phyloP scores from a whole-genome alignment of 2,329 filamentous ascomycete genomes.

The Falciphora oryzae region DNA sequence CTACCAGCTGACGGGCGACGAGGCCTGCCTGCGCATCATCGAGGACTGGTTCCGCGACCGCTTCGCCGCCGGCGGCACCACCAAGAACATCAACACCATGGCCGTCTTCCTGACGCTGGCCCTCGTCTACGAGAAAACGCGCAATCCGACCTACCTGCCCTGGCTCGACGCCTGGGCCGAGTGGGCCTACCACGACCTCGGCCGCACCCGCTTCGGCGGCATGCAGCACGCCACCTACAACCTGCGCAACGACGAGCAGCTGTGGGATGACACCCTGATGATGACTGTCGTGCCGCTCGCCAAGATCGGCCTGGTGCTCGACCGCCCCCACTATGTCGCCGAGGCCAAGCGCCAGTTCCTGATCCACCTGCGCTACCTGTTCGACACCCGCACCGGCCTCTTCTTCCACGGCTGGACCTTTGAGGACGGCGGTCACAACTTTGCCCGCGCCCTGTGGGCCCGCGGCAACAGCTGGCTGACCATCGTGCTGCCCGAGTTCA shows the following conservation, averaged over 20 bases:
- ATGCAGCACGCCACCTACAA: constrained; percentile 75
- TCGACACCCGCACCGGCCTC: constrained; percentile 63
- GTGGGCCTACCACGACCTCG: constrained; percentile 74
- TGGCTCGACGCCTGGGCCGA: constrained; percentile 80
- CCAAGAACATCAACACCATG: constrained; percentile 86
- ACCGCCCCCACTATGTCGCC: constrained; percentile 65
- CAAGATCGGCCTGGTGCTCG: constrained; percentile 69
- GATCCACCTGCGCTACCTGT: constrained; percentile 72
- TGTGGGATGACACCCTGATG: constrained; percentile 85
- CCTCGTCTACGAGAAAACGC: constrained; percentile 70
- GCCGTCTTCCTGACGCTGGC: constrained; percentile 70
- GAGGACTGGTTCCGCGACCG: constrained; percentile 67
- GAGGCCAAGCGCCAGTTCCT: constrained; percentile 76
- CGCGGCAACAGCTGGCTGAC: constrained; percentile 69
- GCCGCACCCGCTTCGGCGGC: constrained; percentile 62
- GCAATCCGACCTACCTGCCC: constrained; percentile 62
- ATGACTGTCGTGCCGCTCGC: constrained; percentile 79
- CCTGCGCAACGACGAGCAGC: constrained; percentile 63
- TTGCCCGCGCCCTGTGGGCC: constrained; percentile 52
- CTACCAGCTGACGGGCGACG: constrained; percentile 63
- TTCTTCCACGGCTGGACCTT: constrained; percentile 85
- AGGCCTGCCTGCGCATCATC: constrained; percentile 57
- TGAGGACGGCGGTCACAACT: constrained; percentile 58
- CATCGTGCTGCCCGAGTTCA: constrained; percentile 76
- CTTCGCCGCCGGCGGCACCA: constrained; percentile 65